Conservation (phyloP, 306 rosid species). For the Glycine tomentella region DNA sequence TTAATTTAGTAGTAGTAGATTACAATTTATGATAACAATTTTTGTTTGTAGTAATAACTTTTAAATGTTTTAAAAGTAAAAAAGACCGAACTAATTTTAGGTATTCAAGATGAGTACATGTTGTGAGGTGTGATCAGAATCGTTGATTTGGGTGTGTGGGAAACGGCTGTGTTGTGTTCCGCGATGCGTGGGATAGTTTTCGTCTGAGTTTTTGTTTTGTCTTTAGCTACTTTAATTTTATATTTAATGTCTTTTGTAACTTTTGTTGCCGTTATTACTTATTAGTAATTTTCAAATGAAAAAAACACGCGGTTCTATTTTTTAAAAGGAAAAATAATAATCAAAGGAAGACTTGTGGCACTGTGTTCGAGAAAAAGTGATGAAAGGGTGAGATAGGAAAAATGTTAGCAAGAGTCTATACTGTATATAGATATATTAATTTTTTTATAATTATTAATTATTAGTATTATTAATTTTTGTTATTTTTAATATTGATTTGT, state of each 20-base stretch:
- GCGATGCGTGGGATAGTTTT: not conserved
- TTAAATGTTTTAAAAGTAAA: not conserved
- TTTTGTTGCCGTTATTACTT: conserved; percentile 1
- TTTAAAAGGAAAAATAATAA: too few species aligned
- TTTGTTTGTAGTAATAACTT: not conserved
- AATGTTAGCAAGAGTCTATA: too few species aligned
- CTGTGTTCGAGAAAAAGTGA: too few species aligned
- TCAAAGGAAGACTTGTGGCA: too few species aligned
- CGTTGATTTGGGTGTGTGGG: not conserved
- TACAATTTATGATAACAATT: not conserved
- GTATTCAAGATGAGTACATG: not conserved
- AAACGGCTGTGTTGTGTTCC: not conserved
- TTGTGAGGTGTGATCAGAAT: not conserved
- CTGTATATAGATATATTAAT: too few species aligned
- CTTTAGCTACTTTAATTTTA: conserved; percentile 8
- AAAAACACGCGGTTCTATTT: not conserved
- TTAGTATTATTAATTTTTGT: too few species aligned
- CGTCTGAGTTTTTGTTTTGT: not conserved
- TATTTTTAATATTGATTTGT: too few species aligned
- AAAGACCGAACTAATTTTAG: not conserved
- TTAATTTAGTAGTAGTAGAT: too few species aligned
- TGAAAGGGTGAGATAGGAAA: too few species aligned
- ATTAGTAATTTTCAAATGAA: conserved; percentile 5
- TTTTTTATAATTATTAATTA: too few species aligned
- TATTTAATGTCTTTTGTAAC: conserved; percentile 12